Conservation (phyloP, 2,329 filamentous ascomycete genomes). For the Keithomyces neogunnii region DNA sequence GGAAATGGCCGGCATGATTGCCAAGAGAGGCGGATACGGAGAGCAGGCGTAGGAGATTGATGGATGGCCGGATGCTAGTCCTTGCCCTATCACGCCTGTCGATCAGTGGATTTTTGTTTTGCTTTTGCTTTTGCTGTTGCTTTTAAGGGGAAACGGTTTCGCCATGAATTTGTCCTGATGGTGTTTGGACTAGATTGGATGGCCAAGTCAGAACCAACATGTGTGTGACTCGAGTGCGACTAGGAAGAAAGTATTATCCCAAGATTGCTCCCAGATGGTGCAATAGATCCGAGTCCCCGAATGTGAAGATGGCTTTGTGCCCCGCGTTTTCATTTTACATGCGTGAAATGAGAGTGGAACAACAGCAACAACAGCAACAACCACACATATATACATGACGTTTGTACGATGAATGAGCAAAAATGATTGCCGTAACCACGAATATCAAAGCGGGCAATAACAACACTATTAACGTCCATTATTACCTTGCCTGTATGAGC, state of each 20-base stretch:
- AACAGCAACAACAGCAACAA: no score
- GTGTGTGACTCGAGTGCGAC: no score
- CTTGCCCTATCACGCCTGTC: background rate
- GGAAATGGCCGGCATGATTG: conserved; percentile 28
- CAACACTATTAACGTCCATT: background rate
- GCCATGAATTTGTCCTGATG: background rate
- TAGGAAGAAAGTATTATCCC: no score
- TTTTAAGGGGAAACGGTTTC: background rate
- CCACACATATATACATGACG: no score
- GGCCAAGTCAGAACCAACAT: no score
- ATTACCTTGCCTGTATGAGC: background rate
- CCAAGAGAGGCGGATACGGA: conserved; percentile 22
- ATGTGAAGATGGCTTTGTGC: no score
- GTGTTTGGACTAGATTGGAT: no score
- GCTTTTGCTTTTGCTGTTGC: background rate
- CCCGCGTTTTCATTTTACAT: no score
- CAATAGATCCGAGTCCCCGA: background rate
- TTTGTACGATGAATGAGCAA: no score
- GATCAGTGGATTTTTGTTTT: background rate
- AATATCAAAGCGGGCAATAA: no score
- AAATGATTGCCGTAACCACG: no score
- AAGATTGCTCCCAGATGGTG: background rate
- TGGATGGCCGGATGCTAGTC: background rate
- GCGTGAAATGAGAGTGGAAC: no score
- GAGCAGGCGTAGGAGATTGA: background rate